Base-by-base conservation (phyloP, 2,329 filamentous ascomycete species). In the Pestalotiopsis sp. region DNA sequence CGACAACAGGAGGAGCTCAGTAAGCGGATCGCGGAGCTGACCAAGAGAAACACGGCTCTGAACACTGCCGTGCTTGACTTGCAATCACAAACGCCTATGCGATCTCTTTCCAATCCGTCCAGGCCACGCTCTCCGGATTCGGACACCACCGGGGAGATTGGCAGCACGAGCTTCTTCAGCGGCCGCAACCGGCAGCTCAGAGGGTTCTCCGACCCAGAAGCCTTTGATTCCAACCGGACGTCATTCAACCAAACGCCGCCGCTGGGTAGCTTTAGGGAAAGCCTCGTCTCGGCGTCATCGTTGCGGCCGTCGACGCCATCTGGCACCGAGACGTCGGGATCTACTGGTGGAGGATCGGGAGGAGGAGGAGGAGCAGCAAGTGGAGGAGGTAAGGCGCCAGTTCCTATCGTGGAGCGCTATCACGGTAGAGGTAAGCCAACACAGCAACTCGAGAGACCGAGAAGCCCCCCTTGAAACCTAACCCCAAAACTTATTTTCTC, bases 1-100 rank as follows among this genome's bases (percentile, higher is more conserved):
- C 81, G 83, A 0, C 87, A 86, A 76, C 85, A 89, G 69, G 79
- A 81, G 0, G 86, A 88, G 72, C 76, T 89, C 69, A 85, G 87
- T 73, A 85, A 82, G 74, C 86, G 87, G 69, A 83, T 87, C 72
- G 78, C 79, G 60, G 79, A 83, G 23, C 79, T 89, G 63, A 80
- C 81, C 72, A 83, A 82, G 65, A 87, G 87, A 72, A 87, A 87
- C 74, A 85, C 82, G 13, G 81, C 82, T 1, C 76, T 88, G 23
- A 85, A 89, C 75, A 84, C 83, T 9, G 82, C 81, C 2, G 72
- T 88, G 4, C 74, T 87, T 57, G 85, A 87, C 64, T 79, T 86
- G 77, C 80, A 82, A 69, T 79, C 81, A 7, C 79, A 78, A 25
- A 69, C 75, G 17, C 74, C 75, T 31, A 74, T 68, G 31, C 72